Evolutionary conservation across 306 rosid genomes (phyloP), one percentile per base, ranked within the genome.

Genomic region (Dalbergia cultrata): DNA sequence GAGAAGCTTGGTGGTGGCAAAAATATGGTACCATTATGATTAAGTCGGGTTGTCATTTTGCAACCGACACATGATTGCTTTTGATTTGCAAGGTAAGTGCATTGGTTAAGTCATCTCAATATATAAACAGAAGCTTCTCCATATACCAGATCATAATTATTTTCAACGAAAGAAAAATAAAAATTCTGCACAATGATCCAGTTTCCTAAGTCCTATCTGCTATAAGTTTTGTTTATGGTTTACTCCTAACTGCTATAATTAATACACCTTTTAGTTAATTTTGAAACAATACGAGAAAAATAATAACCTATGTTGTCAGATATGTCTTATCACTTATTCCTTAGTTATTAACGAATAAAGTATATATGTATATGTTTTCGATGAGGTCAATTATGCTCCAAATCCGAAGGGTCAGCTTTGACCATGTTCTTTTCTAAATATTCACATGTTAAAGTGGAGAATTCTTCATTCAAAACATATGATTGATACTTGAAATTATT

Each of bases 31-130:
- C 17, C 17, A 22, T 35, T 67, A 54, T 54, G 65, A 81, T 74
- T 10, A 54, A 66, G 70, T 75, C 50, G 68, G 66, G 81, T 49
- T 75, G 72, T 57, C 52, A 75, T 54, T 59, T 69, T 37, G 73
- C 63, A 60, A 59, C 43, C 73, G 59, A 72, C 45, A 17, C 73
- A 63, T 53, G 54, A 71, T 62, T 63, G 66, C 21, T 39, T 14
- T 44, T 70, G n/a, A 44, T 53, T 76, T 21, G 22, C 69, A 13
- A 43, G 62, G 37, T 8, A 65, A 21, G 26, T 7, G 82, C 52
- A 56, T 43, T 43, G 75, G 4, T 4, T 33, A 37, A n/a, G 76
- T 58, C 31, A 44, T 50, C 39, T 59, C 61, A 45, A 68, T 18
- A 18, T 4, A 57, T 21, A 56, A 63, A 54, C 58, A 67, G 19